These are phyloP conservation scores for Tricholoma terreum DNA, from an alignment of 768 basidiomycete species.

Conservation along the genomic window DNA sequence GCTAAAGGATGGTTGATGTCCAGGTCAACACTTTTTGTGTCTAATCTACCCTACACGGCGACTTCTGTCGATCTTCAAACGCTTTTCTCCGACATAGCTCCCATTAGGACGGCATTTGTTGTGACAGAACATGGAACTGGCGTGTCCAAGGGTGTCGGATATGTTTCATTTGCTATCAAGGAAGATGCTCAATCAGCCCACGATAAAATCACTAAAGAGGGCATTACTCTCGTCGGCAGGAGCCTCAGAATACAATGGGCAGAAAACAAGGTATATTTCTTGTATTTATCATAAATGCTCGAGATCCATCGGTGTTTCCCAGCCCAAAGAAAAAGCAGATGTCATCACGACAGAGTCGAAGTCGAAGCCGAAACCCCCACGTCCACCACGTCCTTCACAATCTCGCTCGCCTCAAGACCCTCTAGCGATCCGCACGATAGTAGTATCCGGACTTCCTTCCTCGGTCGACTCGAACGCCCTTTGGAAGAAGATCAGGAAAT, in stretches of 20 bases:
- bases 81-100: conserved; percentile 93
- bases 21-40: conserved; percentile 88
- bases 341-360: conserved; percentile 38
- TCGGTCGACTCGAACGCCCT: conserved; percentile 60
- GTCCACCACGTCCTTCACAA: conserved; percentile 30
- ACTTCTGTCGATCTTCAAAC: conserved; percentile 91
- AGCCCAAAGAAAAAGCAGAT: conserved; percentile 44
- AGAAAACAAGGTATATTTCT: conserved; percentile 58
- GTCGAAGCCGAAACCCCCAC: conserved; percentile 38
- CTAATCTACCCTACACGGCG: conserved; percentile 86
- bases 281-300: background rate
- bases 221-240: conserved; percentile 64
- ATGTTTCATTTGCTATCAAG: conserved; percentile 85
- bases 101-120: conserved; percentile 90
- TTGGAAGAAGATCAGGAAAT: conserved; percentile 88
- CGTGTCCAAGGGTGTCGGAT: conserved; percentile 92
- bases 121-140: conserved; percentile 76
- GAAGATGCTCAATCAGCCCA: conserved; percentile 84
- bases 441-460: conserved; percentile 70
- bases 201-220: conserved; percentile 60
- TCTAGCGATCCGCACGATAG: conserved; percentile 77
- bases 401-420: conserved; percentile 55
- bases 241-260: conserved; percentile 79
- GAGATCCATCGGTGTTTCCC: background rate
- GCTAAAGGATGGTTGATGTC: conserved; percentile 3